Percentiles rank a stretch among this genome's conserved stretches.
These are phyloP conservation scores for Cutaneotrichosporon mucoides DNA, from an alignment of 1,284 basidiomycete species.

Conservation along the genomic window DNA sequence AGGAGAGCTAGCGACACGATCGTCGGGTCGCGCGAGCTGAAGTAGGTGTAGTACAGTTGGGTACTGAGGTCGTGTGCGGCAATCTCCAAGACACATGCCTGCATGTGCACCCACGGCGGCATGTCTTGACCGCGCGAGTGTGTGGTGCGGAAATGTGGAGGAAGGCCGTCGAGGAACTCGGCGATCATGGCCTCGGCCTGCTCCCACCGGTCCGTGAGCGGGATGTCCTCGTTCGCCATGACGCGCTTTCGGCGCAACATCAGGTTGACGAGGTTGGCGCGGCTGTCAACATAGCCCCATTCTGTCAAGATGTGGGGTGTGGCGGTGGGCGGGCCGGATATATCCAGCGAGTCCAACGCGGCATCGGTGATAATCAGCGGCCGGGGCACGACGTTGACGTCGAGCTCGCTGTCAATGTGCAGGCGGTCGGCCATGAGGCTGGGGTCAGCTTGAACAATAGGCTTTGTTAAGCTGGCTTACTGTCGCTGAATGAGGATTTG, in stretches of 20 bases:
- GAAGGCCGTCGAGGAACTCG: neutral
- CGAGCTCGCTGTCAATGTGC: neutral
- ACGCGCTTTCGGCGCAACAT: neutral
- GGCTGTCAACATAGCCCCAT: conserved; percentile 2
- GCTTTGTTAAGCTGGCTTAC: neutral
- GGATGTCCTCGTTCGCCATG: neutral
- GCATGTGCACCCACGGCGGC: conserved; percentile 38
- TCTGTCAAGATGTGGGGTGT: neutral
- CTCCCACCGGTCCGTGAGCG: conserved; percentile 1
- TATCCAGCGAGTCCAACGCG: neutral
- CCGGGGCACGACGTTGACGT: conserved; percentile 2
- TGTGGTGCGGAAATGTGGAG: neutral
- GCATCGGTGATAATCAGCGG: conserved; percentile 3
- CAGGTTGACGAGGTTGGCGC: neutral
- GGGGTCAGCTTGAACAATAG: neutral
- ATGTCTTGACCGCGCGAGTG: conserved; percentile 32
- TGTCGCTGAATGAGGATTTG: neutral
- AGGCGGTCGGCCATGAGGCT: conserved; percentile 1
- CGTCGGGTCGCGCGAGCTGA: neutral
- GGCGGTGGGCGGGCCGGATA: neutral
- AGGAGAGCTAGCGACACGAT: conserved; percentile 1
- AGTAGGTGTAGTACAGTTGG: conserved; percentile 3
- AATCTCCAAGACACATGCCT: conserved; percentile 28
- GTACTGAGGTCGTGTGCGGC: neutral
- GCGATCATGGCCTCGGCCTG: neutral